Base-by-base conservation (phyloP, 2,329 filamentous ascomycete species). In the Calycina herbarum region DNA sequence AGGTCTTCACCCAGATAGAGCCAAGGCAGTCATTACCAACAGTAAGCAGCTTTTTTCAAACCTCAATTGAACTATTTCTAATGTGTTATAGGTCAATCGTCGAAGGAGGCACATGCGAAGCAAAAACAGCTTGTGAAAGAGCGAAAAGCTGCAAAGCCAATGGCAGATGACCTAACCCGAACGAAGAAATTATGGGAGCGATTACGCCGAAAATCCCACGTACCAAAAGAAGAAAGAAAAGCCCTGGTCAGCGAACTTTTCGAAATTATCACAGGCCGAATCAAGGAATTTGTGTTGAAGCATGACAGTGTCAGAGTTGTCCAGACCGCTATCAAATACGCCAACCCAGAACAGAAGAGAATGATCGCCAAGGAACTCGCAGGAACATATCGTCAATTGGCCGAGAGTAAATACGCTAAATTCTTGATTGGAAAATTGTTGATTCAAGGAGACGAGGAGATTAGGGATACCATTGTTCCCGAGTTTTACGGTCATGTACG, bases 141-240 rank as follows among this genome's bases (percentile, higher is more conserved):
- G 77, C 92, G 96, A 72, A 97, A 94, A 82, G 89, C 92, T 45
- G 89, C 91, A 56, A 98, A 97, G 80, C 95, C 95, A 29, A 89
- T 98, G 71, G 93, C 94, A 75, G 94, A 98, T 77, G 87, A 91
- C 75, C 89, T 98, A 70, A 86, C 89, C 69, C 89, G 93, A 68
- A 91, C 92, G 63, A 99, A 99, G 84, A 96, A 97, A 82, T 86
- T 99, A 62, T 99, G 95, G 96, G 95, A 99, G 82, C 87, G 91
- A 68, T 81, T 99, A 76, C 90, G 95, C 70, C 85, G 92, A 73
- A 98, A 98, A 81, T 97, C 94, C 2, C 93, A 97, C 74, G 93
- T 99, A 1, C 91, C 93, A 51, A 88, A 90, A 73, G 92, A 96
- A 48, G 94, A 99, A 81, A 87, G 95, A 68, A 90, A 94, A 78